Evolutionary conservation across 164 flowering plant genomes (phyloP).

Genomic region (Chimonanthus salicifolius): DNA sequence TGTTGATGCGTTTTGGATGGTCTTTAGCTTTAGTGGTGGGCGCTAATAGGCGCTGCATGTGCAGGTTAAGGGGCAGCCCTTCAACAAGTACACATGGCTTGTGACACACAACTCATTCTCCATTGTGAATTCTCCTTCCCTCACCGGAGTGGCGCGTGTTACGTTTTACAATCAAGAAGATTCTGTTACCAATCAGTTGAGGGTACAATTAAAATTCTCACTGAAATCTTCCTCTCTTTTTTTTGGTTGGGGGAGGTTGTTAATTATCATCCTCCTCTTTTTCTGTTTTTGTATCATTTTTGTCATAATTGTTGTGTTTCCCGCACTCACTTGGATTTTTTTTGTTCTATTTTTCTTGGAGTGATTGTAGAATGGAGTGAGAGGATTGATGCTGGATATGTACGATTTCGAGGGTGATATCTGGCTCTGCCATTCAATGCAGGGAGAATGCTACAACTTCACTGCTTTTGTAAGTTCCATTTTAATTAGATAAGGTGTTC

Average conservation of each 20-base stretch:
- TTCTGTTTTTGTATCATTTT: slow-evolving; percentile 2
- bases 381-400: slow-evolving; percentile 99
- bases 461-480: slow-evolving; percentile 81
- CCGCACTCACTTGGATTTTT: background rate
- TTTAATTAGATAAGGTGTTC: background rate
- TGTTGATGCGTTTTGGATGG: background rate
- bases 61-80: slow-evolving; percentile 78
- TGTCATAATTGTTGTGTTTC: background rate
- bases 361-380: slow-evolving; percentile 79
- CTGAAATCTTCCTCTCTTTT: background rate
- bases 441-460: slow-evolving; percentile 86
- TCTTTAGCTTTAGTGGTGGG: background rate
- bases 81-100: slow-evolving; percentile 91
- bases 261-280: background rate
- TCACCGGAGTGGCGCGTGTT: slow-evolving; percentile 60
- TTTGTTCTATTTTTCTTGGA: slow-evolving; percentile 14
- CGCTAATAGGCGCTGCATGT: slow-evolving; percentile 1
- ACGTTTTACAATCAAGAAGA: slow-evolving; percentile 95
- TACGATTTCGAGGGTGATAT: slow-evolving; percentile 83
- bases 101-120: slow-evolving; percentile 91
- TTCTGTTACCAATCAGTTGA: slow-evolving; percentile 75
- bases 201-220: slow-evolving; percentile 27
- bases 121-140: slow-evolving; percentile 63
- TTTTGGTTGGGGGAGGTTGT: too few species aligned
- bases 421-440: slow-evolving; percentile 98